phyloP scores from a whole-genome alignment of 2,329 filamentous ascomycete species.

The Aspergillus eucalypticola region DNA sequence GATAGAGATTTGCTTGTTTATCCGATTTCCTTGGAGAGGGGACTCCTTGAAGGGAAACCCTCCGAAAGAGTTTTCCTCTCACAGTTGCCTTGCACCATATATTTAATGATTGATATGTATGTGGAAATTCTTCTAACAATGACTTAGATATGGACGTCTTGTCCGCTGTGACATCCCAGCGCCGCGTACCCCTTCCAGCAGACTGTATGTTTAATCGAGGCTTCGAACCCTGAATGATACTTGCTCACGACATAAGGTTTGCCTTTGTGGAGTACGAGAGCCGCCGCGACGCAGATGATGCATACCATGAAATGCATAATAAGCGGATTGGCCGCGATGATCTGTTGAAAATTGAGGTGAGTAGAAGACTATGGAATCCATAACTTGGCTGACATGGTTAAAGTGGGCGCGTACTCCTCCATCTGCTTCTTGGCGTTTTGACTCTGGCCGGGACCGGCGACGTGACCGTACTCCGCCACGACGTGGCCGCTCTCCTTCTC shows the following conservation, averaged over 20 bases:
- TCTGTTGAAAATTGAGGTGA: slow-evolving; percentile 93
- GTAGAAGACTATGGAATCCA: slow-evolving; percentile 24
- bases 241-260: slow-evolving; percentile 63
- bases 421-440: slow-evolving; percentile 97
- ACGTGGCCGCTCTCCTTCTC: slow-evolving; percentile 63
- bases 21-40: background rate
- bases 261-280: slow-evolving; percentile 99
- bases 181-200: slow-evolving; percentile 86
- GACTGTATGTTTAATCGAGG: slow-evolving; percentile 70
- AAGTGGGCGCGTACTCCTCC: slow-evolving; percentile 98
- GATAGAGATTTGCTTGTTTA: slow-evolving; percentile 12
- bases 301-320: slow-evolving; percentile 99
- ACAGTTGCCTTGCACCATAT: slow-evolving; percentile 9
- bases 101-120: background rate
- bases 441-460: slow-evolving; percentile 75
- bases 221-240: slow-evolving; percentile 5
- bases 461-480: slow-evolving; percentile 74
- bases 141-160: slow-evolving; percentile 83
- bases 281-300: slow-evolving; percentile 95
- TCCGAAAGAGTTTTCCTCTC: slow-evolving; percentile 11
- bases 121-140: slow-evolving; percentile 39
- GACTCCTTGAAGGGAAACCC: background rate
- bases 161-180: slow-evolving; percentile 98
- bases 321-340: slow-evolving; percentile 97
- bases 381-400: slow-evolving; percentile 19